These are phyloP conservation scores for Aspergillus texensis DNA, from an alignment of 2,329 filamentous ascomycete genomes.

Conservation along the genomic window DNA sequence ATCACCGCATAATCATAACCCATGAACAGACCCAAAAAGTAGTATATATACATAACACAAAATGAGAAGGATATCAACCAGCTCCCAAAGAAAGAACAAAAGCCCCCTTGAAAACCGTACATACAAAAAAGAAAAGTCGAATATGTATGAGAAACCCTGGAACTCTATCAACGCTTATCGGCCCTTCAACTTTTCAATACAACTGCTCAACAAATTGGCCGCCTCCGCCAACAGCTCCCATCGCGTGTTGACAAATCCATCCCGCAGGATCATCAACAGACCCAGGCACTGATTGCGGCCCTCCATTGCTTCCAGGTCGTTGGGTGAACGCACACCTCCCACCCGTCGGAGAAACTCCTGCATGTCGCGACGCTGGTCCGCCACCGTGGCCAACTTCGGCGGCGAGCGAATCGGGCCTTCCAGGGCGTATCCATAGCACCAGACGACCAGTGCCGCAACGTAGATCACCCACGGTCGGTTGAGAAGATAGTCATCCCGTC, in stretches of 20 bases:
- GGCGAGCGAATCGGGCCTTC: conserved; percentile 70
- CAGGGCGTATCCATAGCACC: conserved; percentile 90
- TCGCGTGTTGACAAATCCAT: conserved; percentile 77
- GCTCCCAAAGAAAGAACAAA: neutral
- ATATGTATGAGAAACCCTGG: neutral
- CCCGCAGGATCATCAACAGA: conserved; percentile 76
- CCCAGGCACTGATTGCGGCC: conserved; percentile 84
- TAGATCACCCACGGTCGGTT: conserved; percentile 96
- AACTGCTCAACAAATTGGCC: conserved; percentile 76
- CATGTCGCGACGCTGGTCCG: conserved; percentile 77
- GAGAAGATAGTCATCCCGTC: conserved; percentile 83
- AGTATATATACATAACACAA: conserved; percentile 4
- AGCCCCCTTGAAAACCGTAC: neutral
- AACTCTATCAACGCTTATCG: neutral
- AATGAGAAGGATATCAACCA: conserved; percentile 10
- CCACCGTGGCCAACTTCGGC: conserved; percentile 58
- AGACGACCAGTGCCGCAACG: conserved; percentile 87
- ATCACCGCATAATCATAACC: conserved; percentile 3
- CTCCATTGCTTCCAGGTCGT: conserved; percentile 71
- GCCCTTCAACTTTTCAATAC: conserved; percentile 64
- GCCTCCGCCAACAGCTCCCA: conserved; percentile 95
- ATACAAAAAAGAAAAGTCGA: neutral
- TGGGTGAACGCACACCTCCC: conserved; percentile 71
- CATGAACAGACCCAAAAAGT: neutral
- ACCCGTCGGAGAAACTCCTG: conserved; percentile 73